Base-by-base conservation (phyloP, 352 stramenopile species). In the Hyaloperonospora brassicae region DNA sequence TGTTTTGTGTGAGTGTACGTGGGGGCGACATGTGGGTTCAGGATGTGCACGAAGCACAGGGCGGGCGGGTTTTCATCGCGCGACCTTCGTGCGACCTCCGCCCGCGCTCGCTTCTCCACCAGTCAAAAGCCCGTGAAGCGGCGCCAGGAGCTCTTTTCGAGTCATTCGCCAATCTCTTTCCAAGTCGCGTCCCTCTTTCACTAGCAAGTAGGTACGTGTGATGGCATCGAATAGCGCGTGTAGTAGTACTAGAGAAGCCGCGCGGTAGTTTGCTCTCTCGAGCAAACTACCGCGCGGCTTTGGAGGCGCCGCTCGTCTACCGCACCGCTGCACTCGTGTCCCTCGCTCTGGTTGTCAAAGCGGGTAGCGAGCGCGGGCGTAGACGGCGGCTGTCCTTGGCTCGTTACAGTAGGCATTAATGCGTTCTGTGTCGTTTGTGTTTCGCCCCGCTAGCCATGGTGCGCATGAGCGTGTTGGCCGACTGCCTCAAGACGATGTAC, bases 401-500 rank as follows among this genome's bases (percentile, higher is more conserved):
- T 64, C 11, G 22, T 61, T 48, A 38, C 47, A 68, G 59, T 74
- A 63, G 27, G 44, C 27, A 77, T 79, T 84, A 86, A 86, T 62
- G 49, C 30, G 36, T 63, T 21, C 54, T 47, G 12, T 72, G 10
- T 62, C 35, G 36, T 48, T 42, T 57, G 22, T 52, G 44, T 50
- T 2, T 40, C 17, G 6, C 23, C 21, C 22, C n/a, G 14, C 47
- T 64, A 94, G 84, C 54, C 66, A 99, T 99, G 97, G 97, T 99
- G 81, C 96, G 97, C 78, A 99, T 99, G 96, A 98, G 86, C 73
- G 96, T 99, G 73, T 84, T 99, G 62, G 97, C 96, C 68, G 97
- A 99, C 86, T 98, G 93, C 77, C 94, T 99, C 54, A 99, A 99
- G 86, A 99, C 95, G 62, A 98, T 99, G 65, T 98, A 96, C 82